These are phyloP conservation scores for Passalora sequoiae DNA, from an alignment of 2,329 filamentous ascomycete genomes.

Conservation along the genomic window DNA sequence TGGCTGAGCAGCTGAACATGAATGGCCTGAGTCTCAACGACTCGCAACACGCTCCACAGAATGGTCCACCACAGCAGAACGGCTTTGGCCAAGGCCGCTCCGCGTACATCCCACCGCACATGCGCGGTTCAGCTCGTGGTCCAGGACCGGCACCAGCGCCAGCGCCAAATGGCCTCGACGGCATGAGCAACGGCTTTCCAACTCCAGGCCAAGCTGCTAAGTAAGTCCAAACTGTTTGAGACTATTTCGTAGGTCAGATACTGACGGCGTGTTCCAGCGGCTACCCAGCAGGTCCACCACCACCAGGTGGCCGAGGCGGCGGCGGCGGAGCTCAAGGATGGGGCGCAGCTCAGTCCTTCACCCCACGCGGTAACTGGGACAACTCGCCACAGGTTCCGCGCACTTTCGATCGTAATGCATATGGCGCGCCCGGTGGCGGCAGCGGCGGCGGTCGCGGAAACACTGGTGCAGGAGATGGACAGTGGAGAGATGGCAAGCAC, in stretches of 20 bases:
- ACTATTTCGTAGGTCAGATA: not conserved
- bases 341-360: conserved; percentile 54
- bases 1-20: conserved; percentile 84
- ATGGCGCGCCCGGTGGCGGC: conserved; percentile 51
- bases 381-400: conserved; percentile 35
- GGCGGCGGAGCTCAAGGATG: conserved; percentile 37
- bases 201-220: conserved; percentile 36
- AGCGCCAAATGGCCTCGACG: conserved; percentile 49
- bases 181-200: conserved; percentile 28
- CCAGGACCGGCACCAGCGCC: conserved; percentile 38
- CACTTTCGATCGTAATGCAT: conserved; percentile 59
- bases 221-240: conserved; percentile 17
- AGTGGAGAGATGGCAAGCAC: conserved; percentile 97
- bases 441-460: conserved; percentile 52
- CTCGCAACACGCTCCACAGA: conserved; percentile 53
- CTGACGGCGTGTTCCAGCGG: conserved; percentile 38
- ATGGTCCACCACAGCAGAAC: conserved; percentile 36
- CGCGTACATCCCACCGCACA: conserved; percentile 79
- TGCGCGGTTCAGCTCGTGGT: conserved; percentile 50
- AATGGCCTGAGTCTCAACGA: conserved; percentile 66
- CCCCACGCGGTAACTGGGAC: conserved; percentile 44
- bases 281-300: conserved; percentile 38
- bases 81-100: conserved; percentile 54
- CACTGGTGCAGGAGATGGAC: conserved; percentile 86
- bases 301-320: conserved; percentile 3